Conservation (phyloP, 1,139 yeast genomes). For the Saccharomyces hybrid region DNA sequence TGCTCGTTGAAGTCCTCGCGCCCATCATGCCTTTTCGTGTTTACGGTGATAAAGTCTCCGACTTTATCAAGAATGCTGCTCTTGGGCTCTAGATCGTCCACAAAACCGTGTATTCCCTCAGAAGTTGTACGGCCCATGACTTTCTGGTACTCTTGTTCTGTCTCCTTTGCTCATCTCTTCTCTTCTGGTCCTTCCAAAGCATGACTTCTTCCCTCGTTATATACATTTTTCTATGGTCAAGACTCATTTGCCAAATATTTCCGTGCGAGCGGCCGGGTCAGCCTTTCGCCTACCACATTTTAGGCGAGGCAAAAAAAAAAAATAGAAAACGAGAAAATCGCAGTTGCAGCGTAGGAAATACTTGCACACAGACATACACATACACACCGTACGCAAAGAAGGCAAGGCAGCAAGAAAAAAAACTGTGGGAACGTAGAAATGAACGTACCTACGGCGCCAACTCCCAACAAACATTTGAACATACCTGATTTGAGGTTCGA, state of each 20-base stretch:
- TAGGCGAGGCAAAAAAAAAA: background rate
- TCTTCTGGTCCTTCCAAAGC: background rate
- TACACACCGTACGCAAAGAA: background rate
- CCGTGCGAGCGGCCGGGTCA: background rate
- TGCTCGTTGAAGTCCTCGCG: slow-evolving; percentile 22
- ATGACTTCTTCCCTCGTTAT: background rate
- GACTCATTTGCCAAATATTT: slow-evolving; percentile 6
- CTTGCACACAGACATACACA: background rate
- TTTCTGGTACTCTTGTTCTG: background rate
- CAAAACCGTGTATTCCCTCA: slow-evolving; percentile 1
- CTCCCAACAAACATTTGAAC: slow-evolving; percentile 4
- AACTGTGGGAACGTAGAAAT: background rate
- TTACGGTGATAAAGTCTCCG: slow-evolving; percentile 8
- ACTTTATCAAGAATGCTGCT: slow-evolving; percentile 30
- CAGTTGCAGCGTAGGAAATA: background rate
- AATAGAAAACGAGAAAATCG: background rate
- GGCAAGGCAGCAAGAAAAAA: background rate
- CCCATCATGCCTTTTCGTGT: background rate
- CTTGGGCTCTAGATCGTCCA: slow-evolving; percentile 15
- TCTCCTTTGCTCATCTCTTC: background rate
- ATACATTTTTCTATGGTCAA: slow-evolving; percentile 6
- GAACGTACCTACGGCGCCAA: background rate
- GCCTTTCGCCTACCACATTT: background rate
- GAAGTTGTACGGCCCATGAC: background rate
- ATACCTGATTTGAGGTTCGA: slow-evolving; percentile 5